Evolutionary conservation across 148 eudicot species (phyloP), one percentile per base, ranked within the genome.

Genomic region (Chenopodium quinoa): DNA sequence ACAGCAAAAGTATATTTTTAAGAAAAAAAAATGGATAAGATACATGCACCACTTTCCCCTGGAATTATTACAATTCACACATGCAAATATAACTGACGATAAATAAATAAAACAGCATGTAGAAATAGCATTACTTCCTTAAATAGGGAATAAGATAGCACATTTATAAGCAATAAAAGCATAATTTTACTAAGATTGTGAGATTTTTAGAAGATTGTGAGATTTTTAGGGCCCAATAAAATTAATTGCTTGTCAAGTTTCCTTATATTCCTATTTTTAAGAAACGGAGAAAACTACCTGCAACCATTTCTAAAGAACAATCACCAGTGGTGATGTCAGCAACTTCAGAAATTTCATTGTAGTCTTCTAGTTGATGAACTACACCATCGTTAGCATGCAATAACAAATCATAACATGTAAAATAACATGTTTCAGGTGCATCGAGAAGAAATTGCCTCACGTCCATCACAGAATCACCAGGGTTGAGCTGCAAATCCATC

Each of bases 391-490:
- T 94, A 34, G 93, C 83, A 80, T 89, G 93, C 87, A 97, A 71
- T 78, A 91, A 80, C 82, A 97, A 82, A 86, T 97, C 98, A 85
- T 94, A 97, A 87, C 99, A 94, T 17, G 99, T 97, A 73, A 91
- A 87, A 81, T 86, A 97, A 82, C 99, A 97, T n/a, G 99, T 97
- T 90, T 97, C 98, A 3, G 98, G 90, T 50, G 98, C 97, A 90
- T 97, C 98, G 72, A 97, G 97, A 77, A 97, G 96, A 80, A 97
- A 97, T 82, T 94, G 99, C 46, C 99, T 85, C 83, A 97, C 99
- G 84, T 97, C 99, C 99, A 97, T 94, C 63, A 97, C 99, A 60
- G 99, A 92, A 88, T 97, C 99, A 20, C 94, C 95, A 10, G 99
- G 98, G 81, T 92, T 94, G 71, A 97, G 88, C 99, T 97, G 94